Base-by-base conservation (phyloP, 192 early-diverging fungal species). In the Entrophospora sp. region DNA sequence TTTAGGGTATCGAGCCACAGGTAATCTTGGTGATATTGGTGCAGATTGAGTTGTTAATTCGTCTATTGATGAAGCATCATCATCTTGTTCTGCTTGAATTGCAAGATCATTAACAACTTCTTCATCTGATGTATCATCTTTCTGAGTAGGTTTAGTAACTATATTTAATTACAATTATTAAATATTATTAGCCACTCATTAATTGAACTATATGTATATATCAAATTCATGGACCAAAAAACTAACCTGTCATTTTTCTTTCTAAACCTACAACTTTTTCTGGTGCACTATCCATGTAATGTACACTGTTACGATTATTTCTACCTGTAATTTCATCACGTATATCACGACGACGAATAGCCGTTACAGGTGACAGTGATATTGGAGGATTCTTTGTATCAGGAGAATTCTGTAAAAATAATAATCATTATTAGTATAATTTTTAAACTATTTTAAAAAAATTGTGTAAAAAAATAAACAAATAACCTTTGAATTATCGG, bases 231-330 rank as follows among this genome's bases (percentile, higher is more conserved):
- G 18, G 35, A 40, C 9, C 3, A 22, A 9, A 14, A 36, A 62
- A 18, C 55, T 56, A 37, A 77, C 75, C 73, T 45, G 73, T 71
- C 24, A 72, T 34, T 42, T 69, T 65, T 38, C 69, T 65, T 62
- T 77, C 76, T 35, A 77, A 49, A 8, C 68, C 73, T 12, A 75
- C 76, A 32, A 77, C 72, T 14, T 61, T 63, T 22, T 69, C 53
- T 1, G 76, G 76, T 12, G 70, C 76, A n/a, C 64, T 62, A 49
- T 77, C 73, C 56, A 77, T 75, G 38, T 72, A 77, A 60, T 73
- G 63, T 22, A 77, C 65, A 67, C 76, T 77, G 36, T 77, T 77
- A 40, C 76, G 73, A 62, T 77, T 77, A 34, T 56, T 75, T 5
- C 76, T 71, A 3, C 76, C 76, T 10, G 28, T 40, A 12, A 60